These are phyloP conservation scores for Syzygium oleosum DNA, from an alignment of 345 rosid genomes.

Conservation along the genomic window DNA sequence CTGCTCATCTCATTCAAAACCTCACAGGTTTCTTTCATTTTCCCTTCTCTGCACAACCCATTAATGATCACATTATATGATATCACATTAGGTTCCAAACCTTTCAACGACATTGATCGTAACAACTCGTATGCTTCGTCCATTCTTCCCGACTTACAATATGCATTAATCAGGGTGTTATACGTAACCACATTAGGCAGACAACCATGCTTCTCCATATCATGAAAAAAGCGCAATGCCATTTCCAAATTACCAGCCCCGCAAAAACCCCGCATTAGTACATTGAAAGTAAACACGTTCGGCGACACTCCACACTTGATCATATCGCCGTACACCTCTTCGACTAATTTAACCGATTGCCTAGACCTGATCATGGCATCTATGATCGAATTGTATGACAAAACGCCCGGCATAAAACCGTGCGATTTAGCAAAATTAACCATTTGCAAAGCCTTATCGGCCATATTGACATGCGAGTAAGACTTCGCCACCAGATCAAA, in stretches of 20 bases:
- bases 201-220: slow-evolving; percentile 66
- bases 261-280: slow-evolving; percentile 76
- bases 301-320: slow-evolving; percentile 44
- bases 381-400: slow-evolving; percentile 73
- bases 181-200: slow-evolving; percentile 80
- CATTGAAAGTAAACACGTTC: slow-evolving; percentile 79
- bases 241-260: slow-evolving; percentile 57
- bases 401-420: slow-evolving; percentile 92
- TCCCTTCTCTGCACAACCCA: slow-evolving; percentile 70
- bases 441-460: slow-evolving; percentile 53
- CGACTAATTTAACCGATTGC: slow-evolving; percentile 36
- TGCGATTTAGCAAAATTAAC: slow-evolving; percentile 44
- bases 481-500: slow-evolving; percentile 82
- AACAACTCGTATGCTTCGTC: slow-evolving; percentile 50
- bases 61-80: slow-evolving; percentile 68
- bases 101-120: slow-evolving; percentile 48
- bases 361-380: slow-evolving; percentile 62
- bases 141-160: slow-evolving; percentile 48
- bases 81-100: slow-evolving; percentile 74
- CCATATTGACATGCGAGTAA: slow-evolving; percentile 48
- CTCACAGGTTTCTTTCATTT: slow-evolving; percentile 56
- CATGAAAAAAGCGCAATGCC: slow-evolving; percentile 39
- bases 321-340: slow-evolving; percentile 58
- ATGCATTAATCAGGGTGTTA: slow-evolving; percentile 66
- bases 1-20: slow-evolving; percentile 47